Conservation (phyloP, 2,329 filamentous ascomycete species). For the Colletotrichum theobromicola region DNA sequence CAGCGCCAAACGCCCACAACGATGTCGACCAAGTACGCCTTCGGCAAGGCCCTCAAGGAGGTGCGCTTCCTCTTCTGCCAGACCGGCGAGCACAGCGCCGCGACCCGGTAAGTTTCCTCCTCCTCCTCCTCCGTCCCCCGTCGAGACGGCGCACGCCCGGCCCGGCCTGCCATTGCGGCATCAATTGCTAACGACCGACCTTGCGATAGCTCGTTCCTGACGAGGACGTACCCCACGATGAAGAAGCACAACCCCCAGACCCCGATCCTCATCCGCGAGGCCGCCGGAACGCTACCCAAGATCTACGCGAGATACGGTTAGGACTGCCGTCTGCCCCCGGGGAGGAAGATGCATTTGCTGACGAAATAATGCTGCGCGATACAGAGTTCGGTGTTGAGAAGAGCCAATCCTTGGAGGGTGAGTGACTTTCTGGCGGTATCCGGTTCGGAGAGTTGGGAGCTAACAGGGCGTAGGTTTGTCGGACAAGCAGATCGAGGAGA, state of each 20-base stretch:
- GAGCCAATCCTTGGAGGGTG: conserved; percentile 59
- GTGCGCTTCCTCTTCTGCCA: conserved; percentile 98
- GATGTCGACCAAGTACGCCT: conserved; percentile 91
- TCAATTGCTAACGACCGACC: conserved; percentile 20
- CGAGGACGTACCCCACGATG: conserved; percentile 94
- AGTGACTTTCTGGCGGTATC: conserved; percentile 13
- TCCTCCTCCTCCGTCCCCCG: background rate
- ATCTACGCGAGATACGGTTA: conserved; percentile 93
- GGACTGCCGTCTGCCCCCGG: conserved; percentile 29
- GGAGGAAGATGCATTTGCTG: conserved; percentile 9
- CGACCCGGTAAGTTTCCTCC: conserved; percentile 72
- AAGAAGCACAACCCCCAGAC: conserved; percentile 97
- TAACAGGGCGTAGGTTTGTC: conserved; percentile 45
- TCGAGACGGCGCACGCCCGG: background rate
- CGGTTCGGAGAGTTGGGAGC: background rate
- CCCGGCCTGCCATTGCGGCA: background rate
- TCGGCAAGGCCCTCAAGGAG: conserved; percentile 88
- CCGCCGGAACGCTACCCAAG: conserved; percentile 80
- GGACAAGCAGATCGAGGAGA: conserved; percentile 67
- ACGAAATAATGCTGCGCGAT: conserved; percentile 10
- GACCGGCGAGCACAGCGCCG: conserved; percentile 87
- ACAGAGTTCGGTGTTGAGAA: conserved; percentile 63
- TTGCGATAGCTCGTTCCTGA: conserved; percentile 78
- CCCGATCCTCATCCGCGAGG: conserved; percentile 95
- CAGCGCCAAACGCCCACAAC: conserved; percentile 30